A percentile compares a stretch with the other conserved stretches of the same genome.
Evolutionary conservation across 441 rosid genomes (phyloP).

Genomic region (Euphorbia corollata): DNA sequence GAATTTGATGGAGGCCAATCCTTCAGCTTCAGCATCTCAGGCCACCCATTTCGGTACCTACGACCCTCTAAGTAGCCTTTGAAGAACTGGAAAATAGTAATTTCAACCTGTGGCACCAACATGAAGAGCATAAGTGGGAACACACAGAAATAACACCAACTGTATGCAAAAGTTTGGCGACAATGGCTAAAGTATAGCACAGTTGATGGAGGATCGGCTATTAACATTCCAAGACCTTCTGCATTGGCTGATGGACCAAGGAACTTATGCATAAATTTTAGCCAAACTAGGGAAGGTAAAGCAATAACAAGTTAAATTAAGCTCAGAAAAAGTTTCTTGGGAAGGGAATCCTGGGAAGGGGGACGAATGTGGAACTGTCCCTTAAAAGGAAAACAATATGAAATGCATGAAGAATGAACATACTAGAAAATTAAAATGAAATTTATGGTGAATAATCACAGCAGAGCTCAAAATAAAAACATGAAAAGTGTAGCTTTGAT

Average conservation of each 20-base stretch:
- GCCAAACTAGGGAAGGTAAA: neutral
- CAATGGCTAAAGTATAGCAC: neutral
- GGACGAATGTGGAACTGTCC: too few relatives aligned
- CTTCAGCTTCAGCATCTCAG: constrained; percentile 62
- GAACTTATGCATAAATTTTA: too few relatives aligned
- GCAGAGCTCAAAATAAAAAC: too few relatives aligned
- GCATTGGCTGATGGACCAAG: too few relatives aligned
- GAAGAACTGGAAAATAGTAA: constrained; percentile 58
- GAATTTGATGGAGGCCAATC: constrained; percentile 78
- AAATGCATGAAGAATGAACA: too few relatives aligned
- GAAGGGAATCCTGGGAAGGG: neutral
- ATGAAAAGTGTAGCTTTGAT: too few relatives aligned
- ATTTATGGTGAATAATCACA: too few relatives aligned
- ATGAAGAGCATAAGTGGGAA: constrained; percentile 2
- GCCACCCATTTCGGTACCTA: constrained; percentile 42
- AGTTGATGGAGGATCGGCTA: too few relatives aligned
- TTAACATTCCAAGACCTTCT: too few relatives aligned
- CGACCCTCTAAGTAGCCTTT: constrained; percentile 51
- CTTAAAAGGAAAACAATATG: too few relatives aligned
- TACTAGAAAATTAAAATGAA: too few relatives aligned
- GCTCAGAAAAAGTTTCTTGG: neutral
- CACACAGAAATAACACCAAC: neutral
- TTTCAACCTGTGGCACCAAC: constrained; percentile 32
- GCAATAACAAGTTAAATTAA: neutral
- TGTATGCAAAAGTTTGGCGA: neutral